These are phyloP conservation scores for Cylindrotheca closterium DNA, from an alignment of 108 stramenopile species.

Conservation along the genomic window DNA sequence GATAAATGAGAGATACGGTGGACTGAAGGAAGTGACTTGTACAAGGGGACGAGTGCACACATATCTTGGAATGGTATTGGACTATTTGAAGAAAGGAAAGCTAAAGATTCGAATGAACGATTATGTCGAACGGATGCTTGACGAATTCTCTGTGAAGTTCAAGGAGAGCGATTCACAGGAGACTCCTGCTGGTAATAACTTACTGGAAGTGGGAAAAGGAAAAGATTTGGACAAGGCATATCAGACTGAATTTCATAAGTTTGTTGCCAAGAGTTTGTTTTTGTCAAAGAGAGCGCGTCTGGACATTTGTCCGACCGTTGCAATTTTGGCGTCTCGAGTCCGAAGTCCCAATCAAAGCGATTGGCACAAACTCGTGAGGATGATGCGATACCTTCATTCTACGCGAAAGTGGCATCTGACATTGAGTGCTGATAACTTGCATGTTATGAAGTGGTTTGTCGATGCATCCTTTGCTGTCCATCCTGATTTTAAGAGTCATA, in stretches of 20 bases:
- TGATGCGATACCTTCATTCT: too few relatives aligned
- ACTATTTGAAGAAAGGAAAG: too few relatives aligned
- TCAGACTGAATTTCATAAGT: slow-evolving; percentile 23
- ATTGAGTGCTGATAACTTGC: too few relatives aligned
- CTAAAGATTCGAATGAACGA: slow-evolving; percentile 32
- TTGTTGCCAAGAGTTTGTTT: slow-evolving; percentile 39
- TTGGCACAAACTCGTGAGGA: slow-evolving; percentile 34
- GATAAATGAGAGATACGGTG: slow-evolving; percentile 14
- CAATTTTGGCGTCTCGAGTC: slow-evolving; percentile 43
- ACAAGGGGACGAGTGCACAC: slow-evolving; percentile 28
- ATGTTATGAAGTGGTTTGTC: too few relatives aligned
- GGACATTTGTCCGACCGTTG: slow-evolving; percentile 34
- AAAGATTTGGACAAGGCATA: background rate
- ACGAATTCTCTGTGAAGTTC: too few relatives aligned
- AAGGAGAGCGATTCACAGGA: slow-evolving; percentile 23
- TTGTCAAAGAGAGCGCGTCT: too few relatives aligned
- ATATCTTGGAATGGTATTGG: slow-evolving; percentile 48
- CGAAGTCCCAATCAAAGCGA: slow-evolving; percentile 30
- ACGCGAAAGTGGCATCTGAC: too few relatives aligned
- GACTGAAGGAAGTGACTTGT: too few relatives aligned
- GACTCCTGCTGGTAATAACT: too few relatives aligned
- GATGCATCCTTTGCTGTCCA: too few relatives aligned
- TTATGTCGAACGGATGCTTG: slow-evolving; percentile 22
- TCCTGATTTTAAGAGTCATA: too few relatives aligned
- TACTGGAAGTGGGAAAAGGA: slow-evolving; percentile 9